Conservation (phyloP, 75 land plant species). For the Azolla pinnata region DNA sequence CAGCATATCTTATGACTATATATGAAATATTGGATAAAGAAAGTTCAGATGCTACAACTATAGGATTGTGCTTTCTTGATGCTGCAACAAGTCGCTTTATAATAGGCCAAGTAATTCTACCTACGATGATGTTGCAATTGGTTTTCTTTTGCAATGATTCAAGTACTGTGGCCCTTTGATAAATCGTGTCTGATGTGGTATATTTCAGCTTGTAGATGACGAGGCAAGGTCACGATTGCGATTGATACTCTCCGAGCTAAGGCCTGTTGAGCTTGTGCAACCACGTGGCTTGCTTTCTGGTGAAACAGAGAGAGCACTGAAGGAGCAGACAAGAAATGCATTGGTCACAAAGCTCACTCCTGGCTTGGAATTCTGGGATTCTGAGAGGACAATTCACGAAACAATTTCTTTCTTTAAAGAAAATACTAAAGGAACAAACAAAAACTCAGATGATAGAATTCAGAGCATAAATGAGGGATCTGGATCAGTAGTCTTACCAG, state of each 20-base stretch:
- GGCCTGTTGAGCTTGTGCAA: slow-evolving; percentile 85
- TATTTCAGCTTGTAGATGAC: slow-evolving; percentile 65
- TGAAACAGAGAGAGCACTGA: slow-evolving; percentile 63
- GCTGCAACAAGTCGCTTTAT: slow-evolving; percentile 71
- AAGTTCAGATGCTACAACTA: slow-evolving; percentile 7
- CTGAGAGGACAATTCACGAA: slow-evolving; percentile 55
- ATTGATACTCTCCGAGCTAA: slow-evolving; percentile 63
- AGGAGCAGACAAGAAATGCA: slow-evolving; percentile 67
- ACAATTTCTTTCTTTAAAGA: slow-evolving; percentile 26
- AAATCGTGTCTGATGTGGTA: no score
- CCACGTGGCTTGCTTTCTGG: slow-evolving; percentile 52
- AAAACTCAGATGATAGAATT: slow-evolving; percentile 8
- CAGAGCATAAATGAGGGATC: slow-evolving; percentile 1
- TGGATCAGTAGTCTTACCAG: slow-evolving; percentile 31
- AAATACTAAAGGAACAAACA: slow-evolving; percentile 4
- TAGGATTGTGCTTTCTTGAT: slow-evolving; percentile 85
- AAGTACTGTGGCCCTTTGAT: no score
- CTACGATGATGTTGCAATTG: neutral
- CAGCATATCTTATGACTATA: slow-evolving; percentile 62
- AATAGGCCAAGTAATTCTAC: slow-evolving; percentile 86
- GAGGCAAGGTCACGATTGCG: slow-evolving; percentile 49
- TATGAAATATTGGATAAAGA: slow-evolving; percentile 29
- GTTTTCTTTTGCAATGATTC: neutral
- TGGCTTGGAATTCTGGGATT: slow-evolving; percentile 70
- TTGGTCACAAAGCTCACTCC: slow-evolving; percentile 62